Conservation (phyloP, 2,329 filamentous ascomycete genomes). For the Thielaviopsis cerberus region DNA sequence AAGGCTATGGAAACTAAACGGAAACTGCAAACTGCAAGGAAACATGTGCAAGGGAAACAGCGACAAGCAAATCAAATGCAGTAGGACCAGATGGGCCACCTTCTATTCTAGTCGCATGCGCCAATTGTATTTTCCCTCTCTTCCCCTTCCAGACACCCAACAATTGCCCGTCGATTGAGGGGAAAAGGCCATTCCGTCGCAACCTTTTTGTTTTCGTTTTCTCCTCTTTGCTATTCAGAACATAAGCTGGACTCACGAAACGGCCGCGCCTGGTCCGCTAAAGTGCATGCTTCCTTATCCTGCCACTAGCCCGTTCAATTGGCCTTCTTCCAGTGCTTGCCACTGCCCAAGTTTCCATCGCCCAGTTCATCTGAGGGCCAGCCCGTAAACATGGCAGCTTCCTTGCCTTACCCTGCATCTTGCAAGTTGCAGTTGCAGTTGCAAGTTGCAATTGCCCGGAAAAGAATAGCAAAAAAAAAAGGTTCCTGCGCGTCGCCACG, state of each 20-base stretch:
- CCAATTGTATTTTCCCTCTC: too few relatives aligned
- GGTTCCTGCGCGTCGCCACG: constrained; percentile 6
- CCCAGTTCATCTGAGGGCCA: too few relatives aligned
- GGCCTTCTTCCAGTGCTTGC: not conserved
- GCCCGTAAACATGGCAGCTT: not conserved
- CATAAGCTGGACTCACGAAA: not conserved
- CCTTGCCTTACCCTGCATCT: too few relatives aligned
- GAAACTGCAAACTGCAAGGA: not conserved
- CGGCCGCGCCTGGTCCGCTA: not conserved
- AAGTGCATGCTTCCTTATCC: not conserved
- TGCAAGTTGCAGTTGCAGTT: not conserved
- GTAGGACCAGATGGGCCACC: not conserved
- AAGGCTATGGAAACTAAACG: not conserved
- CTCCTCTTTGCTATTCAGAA: too few relatives aligned
- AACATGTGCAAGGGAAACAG: not conserved
- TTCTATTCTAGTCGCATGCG: not conserved
- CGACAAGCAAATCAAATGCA: not conserved
- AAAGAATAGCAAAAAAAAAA: too few relatives aligned
- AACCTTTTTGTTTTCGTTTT: not conserved
- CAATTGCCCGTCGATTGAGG: not conserved
- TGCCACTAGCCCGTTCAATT: not conserved
- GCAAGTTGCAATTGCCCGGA: too few relatives aligned
- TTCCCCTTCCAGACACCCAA: too few relatives aligned
- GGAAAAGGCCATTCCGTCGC: not conserved
- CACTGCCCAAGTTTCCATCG: not conserved